Base-by-base conservation (phyloP, 2,329 filamentous ascomycete species). In the Neophaeococcomyces aloes region DNA sequence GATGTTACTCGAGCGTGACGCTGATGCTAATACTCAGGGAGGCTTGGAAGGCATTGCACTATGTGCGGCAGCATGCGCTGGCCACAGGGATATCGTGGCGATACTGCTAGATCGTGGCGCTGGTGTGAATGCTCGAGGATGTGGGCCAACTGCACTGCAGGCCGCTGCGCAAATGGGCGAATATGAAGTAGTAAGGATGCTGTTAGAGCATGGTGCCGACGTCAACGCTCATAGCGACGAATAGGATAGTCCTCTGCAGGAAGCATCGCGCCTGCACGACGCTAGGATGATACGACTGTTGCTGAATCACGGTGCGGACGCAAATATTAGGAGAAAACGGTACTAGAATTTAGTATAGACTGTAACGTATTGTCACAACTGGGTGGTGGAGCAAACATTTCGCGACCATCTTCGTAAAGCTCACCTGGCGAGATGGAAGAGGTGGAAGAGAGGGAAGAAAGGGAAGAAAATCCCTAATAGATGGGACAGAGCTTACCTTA, bases 31-130 rank as follows among this genome's bases (percentile, higher is more conserved):
- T 10, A 10, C 23, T 27, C 23, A 27, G 23, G 23, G 23, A 27
- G 23, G 23, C 5, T 10, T 5, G 23, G 23, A 38, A 5, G 35
- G 35, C 21, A 38, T 5, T 25, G 17, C 35, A 14, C 35, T 38
- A 15, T 15, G 19, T 6, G 35, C 35, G 15, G 55, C 53, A 29
- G 49, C 50, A 7, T 35, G 47, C 19, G 25, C 38, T 21, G 43
- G 44, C 21, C 43, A 52, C 41, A 48, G 45, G 39, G 51, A 51
- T 37, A 39, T 46, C 13, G 48, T 54, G n/a, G 42, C 51, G 30
- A 23, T 54, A 13, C 46, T 58, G 25, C 38, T 58, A 13, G 48
- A 55, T 7, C 44, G 48, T 46, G 51, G 53, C 4, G 56, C 53
- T 6, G 46, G 46, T 33, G 50, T 54, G 18, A 54, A 57, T 38